phyloP scores from a whole-genome alignment of 1,139 yeast species.

The Candida pseudoviswanathii region DNA sequence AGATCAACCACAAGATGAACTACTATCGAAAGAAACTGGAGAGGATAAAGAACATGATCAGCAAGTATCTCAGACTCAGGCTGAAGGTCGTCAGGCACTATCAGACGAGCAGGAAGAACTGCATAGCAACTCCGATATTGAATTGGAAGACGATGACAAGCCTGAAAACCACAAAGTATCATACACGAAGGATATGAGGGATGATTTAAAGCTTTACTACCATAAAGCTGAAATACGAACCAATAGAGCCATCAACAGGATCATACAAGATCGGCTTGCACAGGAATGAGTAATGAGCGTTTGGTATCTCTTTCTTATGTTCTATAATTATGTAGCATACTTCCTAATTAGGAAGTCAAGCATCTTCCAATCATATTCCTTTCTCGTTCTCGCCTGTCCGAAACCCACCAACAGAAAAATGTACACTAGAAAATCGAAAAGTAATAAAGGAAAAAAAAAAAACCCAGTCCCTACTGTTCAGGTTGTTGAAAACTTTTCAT shows the following conservation, averaged over 20 bases:
- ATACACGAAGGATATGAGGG: constrained; percentile 30
- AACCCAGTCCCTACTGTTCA: constrained; percentile 1
- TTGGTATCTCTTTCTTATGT: neutral
- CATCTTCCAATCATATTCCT: constrained; percentile 38
- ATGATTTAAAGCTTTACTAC: constrained; percentile 29
- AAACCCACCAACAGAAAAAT: constrained; percentile 8
- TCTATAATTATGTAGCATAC: constrained; percentile 6
- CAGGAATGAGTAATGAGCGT: neutral
- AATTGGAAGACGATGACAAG: neutral
- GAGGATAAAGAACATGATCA: neutral
- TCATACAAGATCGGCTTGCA: constrained; percentile 24
- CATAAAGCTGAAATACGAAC: constrained; percentile 32
- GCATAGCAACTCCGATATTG: constrained; percentile 13
- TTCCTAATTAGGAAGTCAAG: constrained; percentile 38
- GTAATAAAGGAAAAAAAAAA: constrained; percentile 6
- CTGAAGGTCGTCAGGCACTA: neutral
- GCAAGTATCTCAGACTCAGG: neutral
- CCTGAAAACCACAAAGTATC: constrained; percentile 7
- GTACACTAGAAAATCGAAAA: neutral
- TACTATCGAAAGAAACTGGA: neutral
- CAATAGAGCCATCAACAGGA: constrained; percentile 28
- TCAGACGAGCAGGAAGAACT: constrained; percentile 11
- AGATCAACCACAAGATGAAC: neutral
- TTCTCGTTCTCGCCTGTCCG: constrained; percentile 10
- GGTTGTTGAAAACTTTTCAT: constrained; percentile 6